Percentiles rank a stretch among this genome's conserved stretches.
Evolutionary conservation across 345 rosid genomes (phyloP).

Genomic region (Melaleuca quinquenervia): DNA sequence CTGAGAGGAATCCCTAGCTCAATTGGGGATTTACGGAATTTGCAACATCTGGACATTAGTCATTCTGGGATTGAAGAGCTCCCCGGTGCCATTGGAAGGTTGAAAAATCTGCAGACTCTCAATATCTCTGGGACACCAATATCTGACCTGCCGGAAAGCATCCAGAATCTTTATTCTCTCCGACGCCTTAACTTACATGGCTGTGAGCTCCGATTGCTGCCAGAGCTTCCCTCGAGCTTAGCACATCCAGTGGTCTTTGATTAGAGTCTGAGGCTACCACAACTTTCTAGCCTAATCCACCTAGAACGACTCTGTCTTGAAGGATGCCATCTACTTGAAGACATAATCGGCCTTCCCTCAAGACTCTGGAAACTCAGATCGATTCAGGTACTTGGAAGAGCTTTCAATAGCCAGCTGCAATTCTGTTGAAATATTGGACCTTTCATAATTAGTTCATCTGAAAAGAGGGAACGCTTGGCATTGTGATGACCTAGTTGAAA

Average conservation of each 20-base stretch:
- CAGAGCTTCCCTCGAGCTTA: neutral
- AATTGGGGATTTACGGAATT: no score
- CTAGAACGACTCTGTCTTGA: neutral
- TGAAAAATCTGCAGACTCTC: neutral
- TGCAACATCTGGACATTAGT: neutral
- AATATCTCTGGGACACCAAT: no score
- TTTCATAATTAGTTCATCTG: no score
- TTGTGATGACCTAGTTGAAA: no score
- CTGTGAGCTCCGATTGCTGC: fast-evolving
- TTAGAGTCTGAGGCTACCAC: neutral
- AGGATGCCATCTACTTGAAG: neutral
- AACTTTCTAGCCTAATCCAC: neutral
- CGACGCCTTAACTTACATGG: neutral
- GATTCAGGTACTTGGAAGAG: no score
- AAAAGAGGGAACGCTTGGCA: no score
- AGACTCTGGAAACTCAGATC: neutral
- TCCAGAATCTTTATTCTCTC: neutral
- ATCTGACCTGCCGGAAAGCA: no score
- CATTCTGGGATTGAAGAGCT: fast-evolving
- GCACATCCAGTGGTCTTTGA: neutral
- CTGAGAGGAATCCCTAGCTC: no score
- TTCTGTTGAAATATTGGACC: no score
- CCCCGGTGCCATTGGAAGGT: fast-evolving
- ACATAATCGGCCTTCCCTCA: neutral
- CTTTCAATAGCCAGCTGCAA: no score